phyloP scores from a whole-genome alignment of 805 yeast species.

The Danielia oregonensis region DNA sequence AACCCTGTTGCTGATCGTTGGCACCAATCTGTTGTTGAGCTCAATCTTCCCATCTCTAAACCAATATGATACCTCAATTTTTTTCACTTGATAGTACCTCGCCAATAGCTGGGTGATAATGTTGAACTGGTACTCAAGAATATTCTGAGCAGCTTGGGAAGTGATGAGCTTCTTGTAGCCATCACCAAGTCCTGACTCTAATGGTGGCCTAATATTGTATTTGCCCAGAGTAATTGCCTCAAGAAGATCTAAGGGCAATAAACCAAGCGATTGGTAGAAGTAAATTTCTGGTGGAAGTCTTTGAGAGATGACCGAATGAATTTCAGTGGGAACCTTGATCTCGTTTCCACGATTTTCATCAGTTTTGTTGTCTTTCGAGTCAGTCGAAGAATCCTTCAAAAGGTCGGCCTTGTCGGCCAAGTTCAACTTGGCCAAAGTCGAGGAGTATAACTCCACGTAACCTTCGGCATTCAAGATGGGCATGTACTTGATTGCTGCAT shows the following conservation, averaged over 20 bases:
- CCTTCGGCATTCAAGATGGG: slow-evolving; percentile 75
- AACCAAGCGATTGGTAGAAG: slow-evolving; percentile 77
- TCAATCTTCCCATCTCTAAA: slow-evolving; percentile 42
- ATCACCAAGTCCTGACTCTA: slow-evolving; percentile 57
- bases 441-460: slow-evolving; percentile 53
- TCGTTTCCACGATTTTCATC: neutral
- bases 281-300: slow-evolving; percentile 82
- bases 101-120: slow-evolving; percentile 68
- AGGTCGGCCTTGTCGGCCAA: slow-evolving; percentile 18
- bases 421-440: slow-evolving; percentile 39
- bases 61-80: slow-evolving; percentile 54
- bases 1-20: slow-evolving; percentile 45
- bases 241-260: slow-evolving; percentile 59
- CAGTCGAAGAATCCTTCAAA: slow-evolving; percentile 3
- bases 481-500: slow-evolving; percentile 61
- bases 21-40: slow-evolving; percentile 50
- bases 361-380: slow-evolving; percentile 5
- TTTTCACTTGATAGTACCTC: slow-evolving; percentile 80
- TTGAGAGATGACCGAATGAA: slow-evolving; percentile 78
- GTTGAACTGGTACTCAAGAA: slow-evolving; percentile 61
- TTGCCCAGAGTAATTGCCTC: slow-evolving; percentile 66
- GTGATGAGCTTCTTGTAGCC: slow-evolving; percentile 57
- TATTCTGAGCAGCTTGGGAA: slow-evolving; percentile 40
- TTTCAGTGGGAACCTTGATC: slow-evolving; percentile 63
- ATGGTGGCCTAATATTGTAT: slow-evolving; percentile 59